phyloP scores from a whole-genome alignment of 1,284 basidiomycete species.

The Irpex sp. region DNA sequence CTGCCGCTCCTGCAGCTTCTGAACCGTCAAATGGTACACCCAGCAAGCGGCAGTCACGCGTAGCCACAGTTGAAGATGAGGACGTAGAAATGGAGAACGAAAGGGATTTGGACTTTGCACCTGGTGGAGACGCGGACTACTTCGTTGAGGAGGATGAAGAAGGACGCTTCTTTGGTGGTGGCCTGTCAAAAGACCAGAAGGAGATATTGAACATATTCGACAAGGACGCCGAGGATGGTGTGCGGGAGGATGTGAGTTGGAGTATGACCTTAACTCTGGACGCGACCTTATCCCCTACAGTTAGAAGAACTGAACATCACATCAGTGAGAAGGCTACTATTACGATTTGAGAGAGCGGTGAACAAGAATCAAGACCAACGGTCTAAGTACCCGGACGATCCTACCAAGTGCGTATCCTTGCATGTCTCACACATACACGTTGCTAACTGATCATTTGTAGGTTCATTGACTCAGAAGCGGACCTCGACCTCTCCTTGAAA shows the following conservation, averaged over 20 bases:
- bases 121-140: constrained; percentile 85
- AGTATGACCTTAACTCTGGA: constrained; percentile 20
- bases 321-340: constrained; percentile 70
- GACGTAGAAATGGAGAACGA: constrained; percentile 43
- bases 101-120: constrained; percentile 57
- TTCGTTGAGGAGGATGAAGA: constrained; percentile 89
- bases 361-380: constrained; percentile 95
- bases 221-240: constrained; percentile 56
- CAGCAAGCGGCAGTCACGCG: constrained; percentile 29
- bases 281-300: constrained; percentile 33
- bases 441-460: constrained; percentile 37
- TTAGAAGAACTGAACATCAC: constrained; percentile 65
- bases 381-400: constrained; percentile 88
- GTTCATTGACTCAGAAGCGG: constrained; percentile 98
- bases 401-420: constrained; percentile 66
- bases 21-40: constrained; percentile 12
- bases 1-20: neutral
- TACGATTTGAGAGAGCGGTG: constrained; percentile 84
- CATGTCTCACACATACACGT: neutral
- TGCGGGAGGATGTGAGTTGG: constrained; percentile 63
- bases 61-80: constrained; percentile 55
- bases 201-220: constrained; percentile 90
- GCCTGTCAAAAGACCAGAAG: constrained; percentile 87
- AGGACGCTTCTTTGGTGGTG: constrained; percentile 91
- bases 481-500: constrained; percentile 86